A percentile compares a stretch with the other conserved stretches of the same genome.
These are phyloP conservation scores for Silybum marianum DNA, from an alignment of 129 eudicot species.

Conservation along the genomic window DNA sequence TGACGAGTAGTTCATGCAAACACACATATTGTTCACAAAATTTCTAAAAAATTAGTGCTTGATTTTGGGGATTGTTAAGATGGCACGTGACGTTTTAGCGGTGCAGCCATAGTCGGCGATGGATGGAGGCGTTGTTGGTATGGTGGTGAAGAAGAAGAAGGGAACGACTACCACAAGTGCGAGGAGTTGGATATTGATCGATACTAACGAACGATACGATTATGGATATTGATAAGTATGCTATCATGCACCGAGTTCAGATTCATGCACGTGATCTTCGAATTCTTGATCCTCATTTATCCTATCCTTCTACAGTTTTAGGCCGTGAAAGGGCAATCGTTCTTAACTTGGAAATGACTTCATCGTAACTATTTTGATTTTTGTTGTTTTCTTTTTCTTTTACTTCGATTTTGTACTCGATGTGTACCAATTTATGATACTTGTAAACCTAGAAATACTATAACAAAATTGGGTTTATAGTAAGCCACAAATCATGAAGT, in stretches of 20 bases:
- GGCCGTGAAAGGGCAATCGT: slow-evolving; percentile 95
- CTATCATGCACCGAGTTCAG: slow-evolving; percentile 70
- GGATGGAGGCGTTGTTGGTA: too few species aligned
- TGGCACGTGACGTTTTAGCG: slow-evolving; percentile 58
- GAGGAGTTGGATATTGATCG: slow-evolving; percentile 69
- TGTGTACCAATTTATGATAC: background rate
- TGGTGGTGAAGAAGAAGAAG: slow-evolving; percentile 37
- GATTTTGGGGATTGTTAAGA: slow-evolving; percentile 32
- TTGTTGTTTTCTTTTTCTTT: background rate
- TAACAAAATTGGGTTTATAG: background rate
- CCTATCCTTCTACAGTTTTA: slow-evolving; percentile 76
- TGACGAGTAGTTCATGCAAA: background rate
- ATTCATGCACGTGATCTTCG: slow-evolving; percentile 89
- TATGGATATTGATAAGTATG: slow-evolving; percentile 70
- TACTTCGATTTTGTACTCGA: background rate
- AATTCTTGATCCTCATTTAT: slow-evolving; percentile 72
- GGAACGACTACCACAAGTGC: slow-evolving; percentile 36
- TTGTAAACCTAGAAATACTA: background rate
- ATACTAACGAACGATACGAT: slow-evolving; percentile 42
- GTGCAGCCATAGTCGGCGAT: slow-evolving; percentile 71
- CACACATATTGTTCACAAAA: background rate
- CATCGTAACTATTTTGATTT: background rate
- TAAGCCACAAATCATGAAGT: too few species aligned
- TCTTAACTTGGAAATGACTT: slow-evolving; percentile 73
- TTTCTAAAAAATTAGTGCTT: background rate